Evolutionary conservation across 2,329 filamentous ascomycete species (phyloP), one percentile per base, ranked within the genome.

Genomic region (Coniochaeta ligniaria): DNA sequence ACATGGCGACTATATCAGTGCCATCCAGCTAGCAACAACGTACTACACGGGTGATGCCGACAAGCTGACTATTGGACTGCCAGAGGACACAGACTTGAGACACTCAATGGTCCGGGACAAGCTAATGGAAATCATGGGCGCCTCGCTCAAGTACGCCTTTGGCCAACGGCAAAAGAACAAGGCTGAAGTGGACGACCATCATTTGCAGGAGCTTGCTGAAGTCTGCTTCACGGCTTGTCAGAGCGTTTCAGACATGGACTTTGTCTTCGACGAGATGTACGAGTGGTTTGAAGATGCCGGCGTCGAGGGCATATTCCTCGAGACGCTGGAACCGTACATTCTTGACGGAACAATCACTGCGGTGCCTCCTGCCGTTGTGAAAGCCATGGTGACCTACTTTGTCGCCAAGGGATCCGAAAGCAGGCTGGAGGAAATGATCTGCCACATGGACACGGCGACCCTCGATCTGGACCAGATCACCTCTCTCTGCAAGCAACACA

Each of bases 401-500:
- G 89, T 92, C 20, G 81, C 80, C 43, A 88, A 86, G 63, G 91
- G 90, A 55, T 85, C 89, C 68, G 88, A 93, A 66, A 84, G 83
- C 63, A 86, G 89, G 12, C 80, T 99, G 8, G 96, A 99, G 75
- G 94, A 98, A 74, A 89, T 98, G 73, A 90, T 99, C 35, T 98
- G 94, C 72, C 88, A 94, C 65, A 88, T 99, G 76, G 89, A 96
- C 68, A 96, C 94, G 1, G 80, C 85, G 16, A 96, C 92, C 0
- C 87, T 99, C 70, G 96, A 99, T 71, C 87, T 99, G 66, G 94
- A 99, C 71, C 91, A 98, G 73, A 86, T 96, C 61, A 97, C 94
- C 0, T 83, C 84, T 14, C 80, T 99, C 26, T 99, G 95, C 80
- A 96, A 95, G 72, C 89, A 94, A 70, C 88, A 98, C 72, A 86